phyloP scores from a whole-genome alignment of 768 basidiomycete genomes.

The Lactifluus subvellereus region DNA sequence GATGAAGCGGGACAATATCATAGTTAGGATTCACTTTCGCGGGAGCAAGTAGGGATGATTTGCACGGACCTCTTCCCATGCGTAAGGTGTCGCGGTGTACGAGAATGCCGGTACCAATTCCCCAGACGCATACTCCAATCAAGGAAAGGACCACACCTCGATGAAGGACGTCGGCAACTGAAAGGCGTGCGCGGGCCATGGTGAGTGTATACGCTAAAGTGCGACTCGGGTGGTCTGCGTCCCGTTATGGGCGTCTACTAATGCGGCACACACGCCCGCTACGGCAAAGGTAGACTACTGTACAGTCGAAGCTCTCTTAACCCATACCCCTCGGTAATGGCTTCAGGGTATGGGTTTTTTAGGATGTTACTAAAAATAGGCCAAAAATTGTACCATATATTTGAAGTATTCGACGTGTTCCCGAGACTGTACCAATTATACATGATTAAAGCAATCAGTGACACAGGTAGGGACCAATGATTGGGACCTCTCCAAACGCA shows the following conservation, averaged over 20 bases:
- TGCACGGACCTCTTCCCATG: conserved; percentile 15
- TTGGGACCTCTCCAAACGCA: too few relatives aligned
- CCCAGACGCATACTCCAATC: conserved; percentile 18
- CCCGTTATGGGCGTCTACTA: background rate
- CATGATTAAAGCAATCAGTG: too few relatives aligned
- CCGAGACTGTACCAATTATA: too few relatives aligned
- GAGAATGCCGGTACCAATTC: conserved; percentile 9
- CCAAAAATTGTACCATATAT: too few relatives aligned
- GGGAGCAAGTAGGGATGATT: background rate
- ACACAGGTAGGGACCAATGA: too few relatives aligned
- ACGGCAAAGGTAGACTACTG: too few relatives aligned
- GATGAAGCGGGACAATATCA: background rate
- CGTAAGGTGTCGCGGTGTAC: conserved; percentile 18
- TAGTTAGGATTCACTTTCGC: background rate
- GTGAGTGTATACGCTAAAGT: background rate
- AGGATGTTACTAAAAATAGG: too few relatives aligned
- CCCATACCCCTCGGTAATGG: too few relatives aligned
- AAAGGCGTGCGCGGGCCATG: conserved; percentile 16
- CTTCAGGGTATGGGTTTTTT: too few relatives aligned
- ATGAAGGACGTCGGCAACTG: conserved; percentile 16
- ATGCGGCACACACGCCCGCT: too few relatives aligned
- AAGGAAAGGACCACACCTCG: conserved; percentile 18
- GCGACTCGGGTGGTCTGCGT: background rate
- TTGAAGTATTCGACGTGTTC: too few relatives aligned
- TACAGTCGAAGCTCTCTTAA: too few relatives aligned